Evolutionary conservation across 179 eudicot genomes (phyloP), one percentile per base, ranked within the genome.

Genomic region (Silene vulgaris): DNA sequence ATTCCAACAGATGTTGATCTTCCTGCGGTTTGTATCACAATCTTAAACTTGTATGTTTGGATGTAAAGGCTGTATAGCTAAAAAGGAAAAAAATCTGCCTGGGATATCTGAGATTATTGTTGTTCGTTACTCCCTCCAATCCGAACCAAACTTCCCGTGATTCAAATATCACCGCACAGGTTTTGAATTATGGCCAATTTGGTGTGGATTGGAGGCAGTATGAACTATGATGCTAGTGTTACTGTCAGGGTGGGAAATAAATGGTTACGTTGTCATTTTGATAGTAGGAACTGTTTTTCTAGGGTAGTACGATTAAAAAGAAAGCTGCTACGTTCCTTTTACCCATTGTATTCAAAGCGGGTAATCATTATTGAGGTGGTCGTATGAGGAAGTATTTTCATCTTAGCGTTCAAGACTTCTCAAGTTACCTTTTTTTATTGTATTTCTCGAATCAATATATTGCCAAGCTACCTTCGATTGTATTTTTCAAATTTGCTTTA

Each of bases 1-100:
- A 95, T 92, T 76, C 99, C 99, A 57, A 92, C 99, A 3, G 99
- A 95, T 85, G 97, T 95, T 61, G 99, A 95, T 82, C 91, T 95
- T 64, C 99, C 99, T 68, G 90, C 90, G 85, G 99, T 92, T 54
- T 83, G 93, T 86, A 72, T 65, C 73, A 73, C 52, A 26, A 70
- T 14, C 69, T 65, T 35, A 6, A 37, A 69, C 45, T 74, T 73
- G 30, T 72, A 48, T 72, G 7, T 26, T 67, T 43, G 6, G 59
- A 69, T 71, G 63, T 71, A 26, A 35, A 71, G 20, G 74, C 37
- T 71, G 37, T 14, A 21, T 70, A 40, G 14, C 12, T 19, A 37
- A 60, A 60, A 43, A 23, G 26, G 26, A 23, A 69, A 8, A 14
- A 40, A 23, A 20, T 30, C 14, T 57, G 43, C 37, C 70, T 48